phyloP scores from a whole-genome alignment of 192 early-diverging fungal species.

The Backusella australiensis region DNA sequence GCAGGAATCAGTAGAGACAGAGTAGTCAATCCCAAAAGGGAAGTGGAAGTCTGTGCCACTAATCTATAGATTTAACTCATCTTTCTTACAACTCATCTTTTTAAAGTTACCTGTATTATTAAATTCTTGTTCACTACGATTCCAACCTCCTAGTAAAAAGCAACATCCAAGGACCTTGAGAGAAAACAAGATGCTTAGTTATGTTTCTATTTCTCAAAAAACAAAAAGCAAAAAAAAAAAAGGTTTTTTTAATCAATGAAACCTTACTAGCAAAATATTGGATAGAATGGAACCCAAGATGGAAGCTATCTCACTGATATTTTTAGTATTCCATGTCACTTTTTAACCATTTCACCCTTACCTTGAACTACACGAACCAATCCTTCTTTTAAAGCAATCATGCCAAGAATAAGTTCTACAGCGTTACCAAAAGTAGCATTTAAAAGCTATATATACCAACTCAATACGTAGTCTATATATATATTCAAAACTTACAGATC shows the following conservation, averaged over 20 bases:
- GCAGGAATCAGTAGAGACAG: constrained; percentile 71
- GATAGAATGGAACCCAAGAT: constrained; percentile 90
- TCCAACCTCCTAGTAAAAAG: constrained; percentile 80
- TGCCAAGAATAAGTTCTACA: constrained; percentile 81
- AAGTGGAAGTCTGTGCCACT: constrained; percentile 69
- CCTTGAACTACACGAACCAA: constrained; percentile 64
- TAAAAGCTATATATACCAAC: constrained; percentile 12
- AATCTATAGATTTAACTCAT: background rate
- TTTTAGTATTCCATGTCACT: background rate
- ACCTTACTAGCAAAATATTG: constrained; percentile 80
- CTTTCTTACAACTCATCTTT: background rate
- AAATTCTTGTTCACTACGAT: constrained; percentile 63
- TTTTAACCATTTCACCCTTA: background rate
- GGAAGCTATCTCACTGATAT: constrained; percentile 44
- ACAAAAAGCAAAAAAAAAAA: background rate
- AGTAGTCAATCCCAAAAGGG: constrained; percentile 62
- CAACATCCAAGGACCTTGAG: constrained; percentile 68
- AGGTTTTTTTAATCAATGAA: background rate
- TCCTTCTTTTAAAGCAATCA: constrained; percentile 61
- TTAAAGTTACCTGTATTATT: constrained; percentile 49
- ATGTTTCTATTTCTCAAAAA: background rate
- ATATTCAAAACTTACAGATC: constrained; percentile 22
- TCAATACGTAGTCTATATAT: too few relatives aligned
- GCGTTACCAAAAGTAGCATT: constrained; percentile 64
- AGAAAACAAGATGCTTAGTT: background rate